These are phyloP conservation scores for Botrytis byssoidea DNA, from an alignment of 2,329 filamentous ascomycete species.

Conservation along the genomic window DNA sequence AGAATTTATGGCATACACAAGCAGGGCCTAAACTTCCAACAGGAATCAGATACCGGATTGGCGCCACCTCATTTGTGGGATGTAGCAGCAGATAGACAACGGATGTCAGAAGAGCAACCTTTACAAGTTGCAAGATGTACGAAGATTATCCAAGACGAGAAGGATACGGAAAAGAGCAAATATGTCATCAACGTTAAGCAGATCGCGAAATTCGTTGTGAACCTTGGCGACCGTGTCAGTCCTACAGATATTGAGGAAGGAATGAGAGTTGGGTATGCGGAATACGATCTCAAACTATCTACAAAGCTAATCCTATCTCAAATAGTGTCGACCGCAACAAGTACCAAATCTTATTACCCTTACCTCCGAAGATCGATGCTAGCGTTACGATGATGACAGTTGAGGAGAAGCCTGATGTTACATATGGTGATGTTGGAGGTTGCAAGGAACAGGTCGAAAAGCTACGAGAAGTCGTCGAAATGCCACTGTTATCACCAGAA, in stretches of 20 bases:
- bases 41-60: constrained; percentile 98
- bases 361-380: constrained; percentile 97
- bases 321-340: constrained; percentile 88
- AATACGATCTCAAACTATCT: constrained; percentile 22
- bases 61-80: constrained; percentile 99
- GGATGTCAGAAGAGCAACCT: constrained; percentile 97
- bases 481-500: constrained; percentile 94
- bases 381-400: constrained; percentile 99
- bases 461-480: constrained; percentile 96
- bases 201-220: constrained; percentile 98
- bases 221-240: constrained; percentile 92
- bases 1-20: background rate
- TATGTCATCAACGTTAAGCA: constrained; percentile 99
- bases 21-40: constrained; percentile 11
- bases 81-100: constrained; percentile 93
- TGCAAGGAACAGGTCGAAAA: constrained; percentile 99
- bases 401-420: constrained; percentile 98
- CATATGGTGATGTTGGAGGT: constrained; percentile 96
- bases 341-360: constrained; percentile 95
- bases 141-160: constrained; percentile 97
- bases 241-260: constrained; percentile 99
- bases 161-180: constrained; percentile 96
- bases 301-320: constrained; percentile 27
- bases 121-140: constrained; percentile 97
- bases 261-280: constrained; percentile 81